A percentile compares a stretch with the other conserved stretches of the same genome.
These are phyloP conservation scores for Pleurozium schreberi DNA, from an alignment of 225 moss, liverwort and hornwort genomes.

Conservation along the genomic window DNA sequence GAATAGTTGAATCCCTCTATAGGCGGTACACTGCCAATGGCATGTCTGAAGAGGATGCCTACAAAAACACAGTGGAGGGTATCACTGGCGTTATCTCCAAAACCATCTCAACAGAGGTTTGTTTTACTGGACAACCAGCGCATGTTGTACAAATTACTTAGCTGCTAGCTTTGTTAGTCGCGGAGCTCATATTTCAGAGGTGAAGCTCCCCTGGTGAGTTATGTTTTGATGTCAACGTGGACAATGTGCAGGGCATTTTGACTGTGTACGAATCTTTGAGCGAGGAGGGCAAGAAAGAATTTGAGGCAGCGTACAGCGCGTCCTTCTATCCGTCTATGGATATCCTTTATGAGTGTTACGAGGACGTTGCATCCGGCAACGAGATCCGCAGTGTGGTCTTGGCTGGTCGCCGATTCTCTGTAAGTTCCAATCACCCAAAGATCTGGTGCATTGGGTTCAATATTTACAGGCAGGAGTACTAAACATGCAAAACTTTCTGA, in stretches of 20 bases:
- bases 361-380: constrained; percentile 92
- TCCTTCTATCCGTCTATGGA: constrained; percentile 93
- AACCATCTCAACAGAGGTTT: constrained; percentile 83
- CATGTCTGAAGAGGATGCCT: constrained; percentile 90
- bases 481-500: background rate
- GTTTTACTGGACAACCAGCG: background rate
- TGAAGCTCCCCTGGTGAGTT: background rate
- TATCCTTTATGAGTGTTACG: constrained; percentile 91
- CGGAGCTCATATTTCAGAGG: background rate
- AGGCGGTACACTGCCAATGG: constrained; percentile 76
- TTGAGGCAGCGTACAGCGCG: constrained; percentile 97
- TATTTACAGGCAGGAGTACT: background rate
- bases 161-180: background rate
- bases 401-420: constrained; percentile 89
- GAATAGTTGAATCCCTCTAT: constrained; percentile 85
- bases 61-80: constrained; percentile 89
- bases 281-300: constrained; percentile 92
- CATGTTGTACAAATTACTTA: background rate
- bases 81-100: constrained; percentile 89
- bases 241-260: constrained; percentile 61
- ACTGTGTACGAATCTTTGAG: constrained; percentile 73
- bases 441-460: background rate
- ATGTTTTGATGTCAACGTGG: background rate
- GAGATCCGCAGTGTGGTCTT: constrained; percentile 92
- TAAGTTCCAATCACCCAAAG: constrained; percentile 14